Evolutionary conservation across 1,284 basidiomycete species (phyloP), one percentile per base, ranked within the genome.

Genomic region (Takashimella koratensis): DNA sequence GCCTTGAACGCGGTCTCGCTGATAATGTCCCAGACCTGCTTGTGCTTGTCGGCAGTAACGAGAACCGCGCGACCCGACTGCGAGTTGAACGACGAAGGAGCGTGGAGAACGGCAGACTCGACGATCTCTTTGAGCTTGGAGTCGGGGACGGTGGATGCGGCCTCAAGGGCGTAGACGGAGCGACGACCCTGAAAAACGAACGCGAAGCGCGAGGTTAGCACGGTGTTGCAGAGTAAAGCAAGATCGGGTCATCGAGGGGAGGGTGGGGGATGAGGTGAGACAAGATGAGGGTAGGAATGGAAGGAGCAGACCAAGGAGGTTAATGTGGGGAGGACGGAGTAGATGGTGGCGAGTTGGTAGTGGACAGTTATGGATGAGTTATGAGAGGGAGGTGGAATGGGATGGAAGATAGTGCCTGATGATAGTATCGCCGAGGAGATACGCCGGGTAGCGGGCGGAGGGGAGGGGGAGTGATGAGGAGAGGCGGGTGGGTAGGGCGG

Each of bases 41-140:
- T 55, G 68, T 78, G 72, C 46, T 76, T 71, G 3, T 69, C 64
- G 22, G 76, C 78, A 26, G 76, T 68, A n/a, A 79, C 66, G 24
- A 80, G 58, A 27, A 81, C 70, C 0, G 75, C 75, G 13, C 79
- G 71, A 3, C 73, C 69, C 12, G 76, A 73, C 62, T 79, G 78
- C 36, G 74, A 76, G 74, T 81, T 79, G 74, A 69, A 76, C 27
- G 67, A 65, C 43, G 65, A 70, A 13, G 79, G 79, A 5, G 76
- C 67, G 63, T 77, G 68, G 63, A 77, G 77, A 58, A 80, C 67
- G 45, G 69, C 68, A 43, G 70, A 59, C 59, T 77, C 63, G 56
- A 80, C 74, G 44, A 80, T 58, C 43, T 68, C 66, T 25, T 71
- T 58, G 52, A 80, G 62, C 53, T 75, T 62, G 5, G 65, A 67